A percentile compares a stretch with the other conserved stretches of the same genome.
Evolutionary conservation across 2,329 filamentous ascomycete species (phyloP).

Genomic region (Diplodia corticola): DNA sequence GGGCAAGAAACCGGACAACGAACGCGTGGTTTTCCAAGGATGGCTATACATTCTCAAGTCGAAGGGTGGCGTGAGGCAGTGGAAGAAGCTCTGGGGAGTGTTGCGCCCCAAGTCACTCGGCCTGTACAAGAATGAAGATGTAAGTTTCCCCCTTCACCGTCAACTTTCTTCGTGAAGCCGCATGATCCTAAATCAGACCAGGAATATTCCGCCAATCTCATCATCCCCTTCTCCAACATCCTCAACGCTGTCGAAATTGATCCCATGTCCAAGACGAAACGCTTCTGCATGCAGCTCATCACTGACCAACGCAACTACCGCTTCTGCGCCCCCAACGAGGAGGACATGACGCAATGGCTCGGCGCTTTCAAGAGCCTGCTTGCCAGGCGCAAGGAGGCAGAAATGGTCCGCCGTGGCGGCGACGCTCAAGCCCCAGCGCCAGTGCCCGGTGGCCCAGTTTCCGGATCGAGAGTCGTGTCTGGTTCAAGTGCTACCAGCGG

Average conservation of each 20-base stretch:
- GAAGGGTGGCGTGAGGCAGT: constrained; percentile 81
- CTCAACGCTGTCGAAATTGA: constrained; percentile 93
- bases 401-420: neutral
- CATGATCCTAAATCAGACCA: constrained; percentile 37
- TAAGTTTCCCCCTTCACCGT: constrained; percentile 11
- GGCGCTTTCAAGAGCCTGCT: constrained; percentile 88
- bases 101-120: constrained; percentile 81
- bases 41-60: constrained; percentile 83
- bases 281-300: constrained; percentile 87
- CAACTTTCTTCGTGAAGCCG: neutral
- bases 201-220: constrained; percentile 83
- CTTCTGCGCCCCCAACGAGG: constrained; percentile 69
- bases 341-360: constrained; percentile 77
- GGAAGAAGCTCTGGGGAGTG: constrained; percentile 94
- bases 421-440: neutral
- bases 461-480: constrained; percentile 2
- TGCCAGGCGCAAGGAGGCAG: constrained; percentile 63
- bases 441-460: neutral
- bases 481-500: neutral
- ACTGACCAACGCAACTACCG: constrained; percentile 73
- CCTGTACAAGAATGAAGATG: constrained; percentile 86
- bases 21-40: constrained; percentile 91
- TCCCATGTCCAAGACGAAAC: constrained; percentile 79
- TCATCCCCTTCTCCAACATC: constrained; percentile 75
- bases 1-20: constrained; percentile 57